Conservation (phyloP, 2,329 filamentous ascomycete species). For the Ceratocystis papillata region DNA sequence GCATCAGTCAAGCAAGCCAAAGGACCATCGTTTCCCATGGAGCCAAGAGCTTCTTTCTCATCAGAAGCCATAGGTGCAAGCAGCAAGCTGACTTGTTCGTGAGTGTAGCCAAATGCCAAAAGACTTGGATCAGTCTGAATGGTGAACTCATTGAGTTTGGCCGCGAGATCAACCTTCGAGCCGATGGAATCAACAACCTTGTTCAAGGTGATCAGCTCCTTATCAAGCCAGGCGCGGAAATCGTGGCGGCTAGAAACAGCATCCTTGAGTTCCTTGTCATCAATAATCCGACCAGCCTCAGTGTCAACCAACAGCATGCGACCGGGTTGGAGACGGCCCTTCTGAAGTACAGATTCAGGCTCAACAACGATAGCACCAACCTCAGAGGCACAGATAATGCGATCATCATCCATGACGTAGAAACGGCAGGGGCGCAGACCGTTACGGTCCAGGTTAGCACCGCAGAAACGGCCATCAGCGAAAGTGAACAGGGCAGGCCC, state of each 20-base stretch:
- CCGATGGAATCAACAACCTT: conserved; percentile 56
- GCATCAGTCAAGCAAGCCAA: conserved; percentile 84
- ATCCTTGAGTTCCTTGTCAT: conserved; percentile 82
- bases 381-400: conserved; percentile 94
- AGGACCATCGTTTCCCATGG: conserved; percentile 95
- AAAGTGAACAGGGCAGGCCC: conserved; percentile 95
- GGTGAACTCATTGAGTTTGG: conserved; percentile 55
- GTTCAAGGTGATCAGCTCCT: conserved; percentile 72
- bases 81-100: conserved; percentile 86
- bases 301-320: conserved; percentile 96
- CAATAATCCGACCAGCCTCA: conserved; percentile 77
- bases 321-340: conserved; percentile 85
- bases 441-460: conserved; percentile 92
- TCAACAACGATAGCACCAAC: conserved; percentile 89
- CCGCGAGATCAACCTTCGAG: conserved; percentile 51
- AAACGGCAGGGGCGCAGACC: conserved; percentile 91
- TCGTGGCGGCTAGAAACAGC: conserved; percentile 78
- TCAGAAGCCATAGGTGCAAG: conserved; percentile 94
- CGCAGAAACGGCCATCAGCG: conserved; percentile 90
- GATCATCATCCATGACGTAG: conserved; percentile 93
- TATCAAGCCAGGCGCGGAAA: conserved; percentile 80
- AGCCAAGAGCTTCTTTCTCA: conserved; percentile 91
- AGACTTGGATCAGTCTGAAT: conserved; percentile 78
- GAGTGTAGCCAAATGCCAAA: conserved; percentile 83
- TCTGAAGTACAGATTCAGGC: conserved; percentile 79